Evolutionary conservation across 140 eudicot genomes (phyloP).

Genomic region (Stevia rebaudiana): DNA sequence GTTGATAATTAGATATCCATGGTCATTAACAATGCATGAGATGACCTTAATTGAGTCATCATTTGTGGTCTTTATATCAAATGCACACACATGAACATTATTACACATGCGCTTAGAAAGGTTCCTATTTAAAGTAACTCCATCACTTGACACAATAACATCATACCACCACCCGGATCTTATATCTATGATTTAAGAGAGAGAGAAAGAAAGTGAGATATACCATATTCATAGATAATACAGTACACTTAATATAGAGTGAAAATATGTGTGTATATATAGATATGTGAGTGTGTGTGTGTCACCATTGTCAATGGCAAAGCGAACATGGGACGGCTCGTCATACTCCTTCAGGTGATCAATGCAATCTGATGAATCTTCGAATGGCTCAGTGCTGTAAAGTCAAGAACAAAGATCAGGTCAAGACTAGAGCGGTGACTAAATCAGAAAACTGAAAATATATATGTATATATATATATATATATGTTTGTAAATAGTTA

Average conservation of each 20-base stretch:
- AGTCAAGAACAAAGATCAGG: constrained; percentile 22
- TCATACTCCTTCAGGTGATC: constrained; percentile 87
- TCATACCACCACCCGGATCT: constrained; percentile 99
- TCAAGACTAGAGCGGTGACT: constrained; percentile 1
- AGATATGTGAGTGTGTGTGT: neutral
- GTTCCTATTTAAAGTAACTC: constrained; percentile 67
- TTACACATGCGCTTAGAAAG: constrained; percentile 85
- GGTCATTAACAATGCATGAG: constrained; percentile 96
- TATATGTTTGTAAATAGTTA: too few species aligned
- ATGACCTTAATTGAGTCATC: constrained; percentile 95
- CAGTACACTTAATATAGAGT: neutral
- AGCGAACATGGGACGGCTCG: constrained; percentile 95
- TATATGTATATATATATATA: too few species aligned
- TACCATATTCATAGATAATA: constrained; percentile 1
- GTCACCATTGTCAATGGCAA: constrained; percentile 93
- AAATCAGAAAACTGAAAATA: neutral
- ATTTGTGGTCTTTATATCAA: constrained; percentile 97
- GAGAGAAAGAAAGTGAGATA: constrained; percentile 11
- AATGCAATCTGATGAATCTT: constrained; percentile 84
- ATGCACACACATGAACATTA: constrained; percentile 99
- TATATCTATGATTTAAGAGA: constrained; percentile 44
- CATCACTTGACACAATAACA: constrained; percentile 75
- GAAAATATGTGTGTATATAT: neutral
- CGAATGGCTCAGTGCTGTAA: constrained; percentile 67
- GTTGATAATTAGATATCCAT: constrained; percentile 82